Evolutionary conservation across 2,329 filamentous ascomycete genomes (phyloP).

Genomic region (Aureobasidium uvarum): DNA sequence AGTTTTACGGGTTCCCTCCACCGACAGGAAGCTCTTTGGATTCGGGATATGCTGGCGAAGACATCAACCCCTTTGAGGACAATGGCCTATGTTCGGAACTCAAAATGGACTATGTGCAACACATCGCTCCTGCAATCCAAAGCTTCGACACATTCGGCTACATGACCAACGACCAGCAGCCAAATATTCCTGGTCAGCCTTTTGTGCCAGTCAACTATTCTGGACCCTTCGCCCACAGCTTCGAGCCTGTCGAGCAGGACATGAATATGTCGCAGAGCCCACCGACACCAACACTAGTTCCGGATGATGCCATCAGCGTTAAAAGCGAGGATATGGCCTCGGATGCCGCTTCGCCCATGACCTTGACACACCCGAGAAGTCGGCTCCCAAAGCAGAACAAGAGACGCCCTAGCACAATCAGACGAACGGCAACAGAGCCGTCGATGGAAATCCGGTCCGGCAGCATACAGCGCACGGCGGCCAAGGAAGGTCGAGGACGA

Average conservation of each 20-base stretch:
- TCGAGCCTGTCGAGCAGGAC: not conserved
- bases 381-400: not conserved
- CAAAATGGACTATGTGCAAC: slow-evolving; percentile 5
- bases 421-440: not conserved
- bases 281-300: slow-evolving; percentile 7
- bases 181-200: not conserved
- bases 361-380: not conserved
- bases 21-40: slow-evolving; percentile 23
- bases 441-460: not conserved
- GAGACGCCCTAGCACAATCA: slow-evolving; percentile 9
- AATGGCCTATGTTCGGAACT: not conserved
- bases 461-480: not conserved
- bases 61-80: slow-evolving; percentile 22
- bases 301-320: slow-evolving; percentile 15
- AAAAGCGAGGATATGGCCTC: slow-evolving; percentile 16
- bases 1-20: not conserved
- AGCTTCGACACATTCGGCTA: not conserved
- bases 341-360: not conserved
- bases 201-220: slow-evolving; percentile 6
- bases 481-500: slow-evolving; percentile 31
- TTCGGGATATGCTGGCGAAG: slow-evolving; percentile 24
- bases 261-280: slow-evolving; percentile 1
- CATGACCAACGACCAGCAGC: not conserved
- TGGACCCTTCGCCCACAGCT: not conserved
- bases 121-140: not conserved